Base-by-base conservation (phyloP, 2,329 filamentous ascomycete species). In the Aspergillus pseudoviridinutans region DNA sequence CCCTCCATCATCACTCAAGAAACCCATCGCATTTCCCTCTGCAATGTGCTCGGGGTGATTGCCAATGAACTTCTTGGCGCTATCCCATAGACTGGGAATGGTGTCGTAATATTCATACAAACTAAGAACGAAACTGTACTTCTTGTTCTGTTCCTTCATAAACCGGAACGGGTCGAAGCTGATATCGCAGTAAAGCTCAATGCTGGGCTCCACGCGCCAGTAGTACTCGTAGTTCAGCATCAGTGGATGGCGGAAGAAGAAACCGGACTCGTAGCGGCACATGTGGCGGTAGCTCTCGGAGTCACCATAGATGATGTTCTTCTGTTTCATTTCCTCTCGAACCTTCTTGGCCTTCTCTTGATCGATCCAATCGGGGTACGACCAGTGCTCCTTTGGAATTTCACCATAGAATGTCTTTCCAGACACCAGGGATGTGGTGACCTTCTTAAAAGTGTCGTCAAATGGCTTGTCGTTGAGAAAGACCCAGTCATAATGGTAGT, bases 171-270 rank as follows among this genome's bases (percentile, higher is more conserved):
- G 90, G 71, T 99, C 94, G 76, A 96, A 96, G 76, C 91, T 84
- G 70, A 99, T 84, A 72, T 99, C 94, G 78, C 94, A 99, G 83
- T 86, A 97, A 61, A 99, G 88, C 80, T 97, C 90, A 72, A 99
- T 87, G 77, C 90, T 94, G 67, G 94, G 94, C 82, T 99, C 94
- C 14, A 99, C 94, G 66, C 95, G 91, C 94, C 94, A 99, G 84
- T 99, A 99, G 85, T 91, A 99, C 73, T 99, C 94, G 77, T 96
- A 99, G 74, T 97, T 92, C 75, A 90, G 79, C 90, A 99, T 92
- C 65, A 97, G 79, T 29, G 86, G 84, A 75, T 99, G 94, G 60
- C 89, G 91, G 86, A 97, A 99, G 84, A 99, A 99, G 83, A 99
- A 99, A 42, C 94, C 94, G 7, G 93, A 97, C 78, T 99, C 94